phyloP scores from a whole-genome alignment of 129 eudicot genomes.

The Artemisia argyi region DNA sequence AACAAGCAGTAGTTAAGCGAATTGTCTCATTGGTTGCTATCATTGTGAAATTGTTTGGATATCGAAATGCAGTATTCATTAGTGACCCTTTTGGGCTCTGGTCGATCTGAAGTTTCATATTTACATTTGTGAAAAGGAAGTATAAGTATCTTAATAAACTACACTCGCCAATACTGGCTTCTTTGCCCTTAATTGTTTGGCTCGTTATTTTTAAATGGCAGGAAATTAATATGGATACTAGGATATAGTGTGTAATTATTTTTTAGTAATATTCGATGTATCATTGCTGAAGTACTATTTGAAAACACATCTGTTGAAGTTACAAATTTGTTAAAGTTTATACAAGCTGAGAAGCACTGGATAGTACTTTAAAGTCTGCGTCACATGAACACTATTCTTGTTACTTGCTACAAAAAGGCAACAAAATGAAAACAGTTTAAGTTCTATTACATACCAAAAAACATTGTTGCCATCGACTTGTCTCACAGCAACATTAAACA shows the following conservation, averaged over 20 bases:
- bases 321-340: neutral
- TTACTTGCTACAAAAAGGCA: neutral
- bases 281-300: neutral
- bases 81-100: too few relatives aligned
- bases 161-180: neutral
- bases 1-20: neutral
- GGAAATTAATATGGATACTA: too few relatives aligned
- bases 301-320: neutral
- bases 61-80: too few relatives aligned
- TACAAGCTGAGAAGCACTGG: neutral
- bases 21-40: too few relatives aligned
- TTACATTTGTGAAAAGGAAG: too few relatives aligned
- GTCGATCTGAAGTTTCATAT: too few relatives aligned
- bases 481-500: too few relatives aligned
- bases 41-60: too few relatives aligned
- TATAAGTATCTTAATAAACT: too few relatives aligned
- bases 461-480: too few relatives aligned
- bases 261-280: too few relatives aligned
- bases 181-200: neutral
- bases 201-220: neutral
- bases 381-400: neutral
- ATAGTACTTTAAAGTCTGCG: neutral
- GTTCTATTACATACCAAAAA: slow-evolving; percentile 1
- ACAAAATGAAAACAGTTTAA: slow-evolving; percentile 5
- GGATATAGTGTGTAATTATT: too few relatives aligned